These are phyloP conservation scores for Ceratocystis papillata DNA, from an alignment of 2,329 filamentous ascomycete species.

Conservation along the genomic window DNA sequence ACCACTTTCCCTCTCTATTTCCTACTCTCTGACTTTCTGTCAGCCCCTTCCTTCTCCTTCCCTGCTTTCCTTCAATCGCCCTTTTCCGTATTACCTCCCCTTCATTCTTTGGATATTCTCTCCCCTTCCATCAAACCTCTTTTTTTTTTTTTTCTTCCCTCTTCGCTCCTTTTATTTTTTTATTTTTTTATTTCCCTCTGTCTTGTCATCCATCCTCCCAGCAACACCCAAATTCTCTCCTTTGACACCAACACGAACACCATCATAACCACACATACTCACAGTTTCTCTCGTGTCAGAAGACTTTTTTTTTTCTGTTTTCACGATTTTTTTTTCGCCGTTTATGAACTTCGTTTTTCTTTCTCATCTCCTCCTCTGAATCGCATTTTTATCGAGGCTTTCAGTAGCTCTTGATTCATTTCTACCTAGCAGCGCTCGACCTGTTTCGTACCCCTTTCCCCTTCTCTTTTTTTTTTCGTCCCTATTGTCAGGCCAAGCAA, in stretches of 20 bases:
- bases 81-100: conserved; percentile 18
- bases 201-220: conserved; percentile 14
- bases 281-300: background rate
- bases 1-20: background rate
- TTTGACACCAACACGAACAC: conserved; percentile 6
- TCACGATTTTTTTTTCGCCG: background rate
- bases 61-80: conserved; percentile 8
- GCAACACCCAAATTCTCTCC: conserved; percentile 7
- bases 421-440: conserved; percentile 12
- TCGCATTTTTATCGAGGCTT: conserved; percentile 21
- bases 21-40: conserved; percentile 2
- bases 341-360: conserved; percentile 20
- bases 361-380: background rate
- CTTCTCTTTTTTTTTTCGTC: conserved; percentile 8
- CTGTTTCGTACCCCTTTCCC: conserved; percentile 15
- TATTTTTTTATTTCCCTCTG: background rate
- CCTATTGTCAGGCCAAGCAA: background rate
- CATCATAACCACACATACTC: background rate
- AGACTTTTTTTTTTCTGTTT: conserved; percentile 12
- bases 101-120: conserved; percentile 22
- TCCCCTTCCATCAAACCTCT: conserved; percentile 24
- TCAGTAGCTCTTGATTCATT: conserved; percentile 24
- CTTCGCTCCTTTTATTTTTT: conserved; percentile 11
- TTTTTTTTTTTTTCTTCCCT: conserved; percentile 21
- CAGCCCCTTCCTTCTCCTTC: conserved; percentile 8